Percentiles rank a stretch among this genome's conserved stretches.
phyloP scores from a whole-genome alignment of 2,329 filamentous ascomycete species.

The Talaromyces amestolkiae region DNA sequence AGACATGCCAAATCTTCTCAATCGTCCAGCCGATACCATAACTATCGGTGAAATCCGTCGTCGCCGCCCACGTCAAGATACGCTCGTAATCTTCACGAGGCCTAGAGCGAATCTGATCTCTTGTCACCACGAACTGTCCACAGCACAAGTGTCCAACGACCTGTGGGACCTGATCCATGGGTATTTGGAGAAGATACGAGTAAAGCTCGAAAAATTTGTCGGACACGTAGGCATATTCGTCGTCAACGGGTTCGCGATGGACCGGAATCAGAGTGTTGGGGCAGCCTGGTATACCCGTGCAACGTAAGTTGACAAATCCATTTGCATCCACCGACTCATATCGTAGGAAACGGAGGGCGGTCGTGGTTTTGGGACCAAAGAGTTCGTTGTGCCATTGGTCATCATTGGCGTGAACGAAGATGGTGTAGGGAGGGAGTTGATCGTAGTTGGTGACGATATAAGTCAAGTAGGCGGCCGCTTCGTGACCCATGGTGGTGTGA shows the following conservation, averaged over 20 bases:
- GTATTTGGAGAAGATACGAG: constrained; percentile 17
- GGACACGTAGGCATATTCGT: constrained; percentile 19
- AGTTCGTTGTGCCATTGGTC: constrained; percentile 59
- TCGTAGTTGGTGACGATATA: constrained; percentile 64
- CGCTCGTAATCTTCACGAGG: constrained; percentile 32
- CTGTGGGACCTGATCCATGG: constrained; percentile 25
- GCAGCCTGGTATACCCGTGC: constrained; percentile 38
- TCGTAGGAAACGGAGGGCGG: constrained; percentile 32
- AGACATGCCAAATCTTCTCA: constrained; percentile 35
- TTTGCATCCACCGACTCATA: constrained; percentile 36
- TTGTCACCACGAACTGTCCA: constrained; percentile 36
- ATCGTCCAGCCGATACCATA: constrained; percentile 32
- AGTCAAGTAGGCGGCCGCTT: constrained; percentile 61
- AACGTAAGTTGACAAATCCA: constrained; percentile 43
- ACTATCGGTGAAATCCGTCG: constrained; percentile 31
- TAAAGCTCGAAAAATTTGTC: constrained; percentile 18
- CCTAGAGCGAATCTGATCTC: constrained; percentile 30
- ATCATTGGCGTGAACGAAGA: constrained; percentile 62
- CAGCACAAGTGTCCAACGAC: constrained; percentile 36
- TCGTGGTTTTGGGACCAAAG: constrained; percentile 30
- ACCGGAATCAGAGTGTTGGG: constrained; percentile 39
- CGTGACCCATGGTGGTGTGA: constrained; percentile 51
- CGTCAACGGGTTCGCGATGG: constrained; percentile 28
- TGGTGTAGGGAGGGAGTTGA: constrained; percentile 55
- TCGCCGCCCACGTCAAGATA: constrained; percentile 33